Percentiles rank a stretch among this genome's conserved stretches.
Evolutionary conservation across 73 alveolate genomes (phyloP).

Genomic region (Uronychia setigera): DNA sequence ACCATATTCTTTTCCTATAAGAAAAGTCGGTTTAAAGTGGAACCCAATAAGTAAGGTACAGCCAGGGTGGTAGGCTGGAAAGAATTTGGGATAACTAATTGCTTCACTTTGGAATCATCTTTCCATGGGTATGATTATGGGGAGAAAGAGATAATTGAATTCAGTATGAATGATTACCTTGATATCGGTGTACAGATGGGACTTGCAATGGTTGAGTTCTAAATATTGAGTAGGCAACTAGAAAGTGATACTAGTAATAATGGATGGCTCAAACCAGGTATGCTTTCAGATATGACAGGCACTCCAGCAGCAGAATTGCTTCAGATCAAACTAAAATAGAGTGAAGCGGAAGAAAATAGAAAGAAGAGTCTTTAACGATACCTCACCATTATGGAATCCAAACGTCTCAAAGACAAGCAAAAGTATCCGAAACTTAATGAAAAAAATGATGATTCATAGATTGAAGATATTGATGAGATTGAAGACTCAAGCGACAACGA

Average conservation of each 20-base stretch:
- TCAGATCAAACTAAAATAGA: neutral
- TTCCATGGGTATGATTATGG: slow-evolving; percentile 46
- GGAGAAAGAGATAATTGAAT: neutral
- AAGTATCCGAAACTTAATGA: too few relatives aligned
- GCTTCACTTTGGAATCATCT: slow-evolving; percentile 60
- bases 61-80: slow-evolving; percentile 59
- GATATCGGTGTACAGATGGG: slow-evolving; percentile 7
- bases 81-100: slow-evolving; percentile 47
- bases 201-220: slow-evolving; percentile 15
- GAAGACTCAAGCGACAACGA: too few relatives aligned
- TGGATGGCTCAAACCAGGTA: slow-evolving; percentile 58
- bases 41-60: slow-evolving; percentile 49
- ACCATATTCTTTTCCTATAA: slow-evolving; percentile 27
- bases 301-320: slow-evolving; percentile 56
- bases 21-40: slow-evolving; percentile 46
- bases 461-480: too few relatives aligned
- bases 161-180: neutral
- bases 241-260: slow-evolving; percentile 32
- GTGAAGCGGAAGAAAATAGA: neutral
- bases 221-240: slow-evolving; percentile 4
- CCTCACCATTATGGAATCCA: too few relatives aligned
- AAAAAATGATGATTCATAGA: too few relatives aligned
- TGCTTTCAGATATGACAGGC: slow-evolving; percentile 49
- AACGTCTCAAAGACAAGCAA: too few relatives aligned
- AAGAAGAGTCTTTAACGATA: neutral